Evolutionary conservation across 23 red algal genomes (phyloP), one percentile per base, ranked within the genome.

Genomic region (Gracilariopsis chorda): DNA sequence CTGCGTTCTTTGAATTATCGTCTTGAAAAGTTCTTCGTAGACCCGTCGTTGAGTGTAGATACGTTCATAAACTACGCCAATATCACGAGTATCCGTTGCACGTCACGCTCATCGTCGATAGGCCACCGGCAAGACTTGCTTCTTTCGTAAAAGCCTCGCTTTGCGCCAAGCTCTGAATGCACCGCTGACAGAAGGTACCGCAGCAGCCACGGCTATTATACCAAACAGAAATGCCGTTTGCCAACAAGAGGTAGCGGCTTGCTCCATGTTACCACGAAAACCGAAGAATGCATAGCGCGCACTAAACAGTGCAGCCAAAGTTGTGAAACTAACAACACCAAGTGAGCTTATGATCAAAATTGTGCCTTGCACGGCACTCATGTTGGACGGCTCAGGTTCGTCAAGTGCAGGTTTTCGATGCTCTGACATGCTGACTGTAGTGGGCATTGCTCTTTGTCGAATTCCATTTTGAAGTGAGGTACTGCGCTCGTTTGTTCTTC

Each of bases 191-290:
- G 85, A 78, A 60, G 85, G 85, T n/a, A 78, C 58, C 25, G 51
- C 72, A 46, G 85, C 27, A 32, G 53, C 16, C 34, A 63, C 34
- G 70, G 85, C 85, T 27, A 77, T 62, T 24, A 89, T 69, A 16
- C 16, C 68, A 89, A 89, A 89, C 21, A 89, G 51, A 7, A 51
- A 28, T 0, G 85, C 85, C 5, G 85, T 89, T 55, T 89, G 85
- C 72, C 85, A 78, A 51, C 85, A 89, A 1, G 85, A 77, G 58
- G 85, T 24, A 47, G 85, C 69, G 1, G 85, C 85, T 34, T 89
- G 68, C 44, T 89, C 85, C 85, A 89, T 89, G 35, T 89, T 89
- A 4, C 85, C 85, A 41, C 48, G 85, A 63, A 89, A 89, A 10
- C 72, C 85, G 33, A 89, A 76, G 40, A 89, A 89, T 3, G 85